Conservation (phyloP, 179 eudicot species). For the Drosera spatulata region DNA sequence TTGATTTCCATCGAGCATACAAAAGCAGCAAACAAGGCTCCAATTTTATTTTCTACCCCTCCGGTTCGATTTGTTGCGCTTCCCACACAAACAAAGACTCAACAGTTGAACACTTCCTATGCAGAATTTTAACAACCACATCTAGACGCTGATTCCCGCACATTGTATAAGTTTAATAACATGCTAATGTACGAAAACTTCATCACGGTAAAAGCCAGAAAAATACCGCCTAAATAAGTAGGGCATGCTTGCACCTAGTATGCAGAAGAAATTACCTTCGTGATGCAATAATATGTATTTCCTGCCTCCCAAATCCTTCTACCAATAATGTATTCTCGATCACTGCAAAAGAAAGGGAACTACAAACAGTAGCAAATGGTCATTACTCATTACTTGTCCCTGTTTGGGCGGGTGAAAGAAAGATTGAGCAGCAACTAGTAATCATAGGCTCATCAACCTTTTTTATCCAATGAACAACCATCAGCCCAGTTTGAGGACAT, state of each 20-base stretch:
- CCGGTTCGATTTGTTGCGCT: too few species aligned
- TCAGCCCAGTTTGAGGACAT: slow-evolving; percentile 55
- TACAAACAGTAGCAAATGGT: slow-evolving; percentile 16
- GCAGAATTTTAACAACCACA: too few species aligned
- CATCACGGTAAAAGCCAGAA: too few species aligned
- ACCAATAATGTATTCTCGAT: slow-evolving; percentile 88
- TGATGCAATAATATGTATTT: slow-evolving; percentile 65
- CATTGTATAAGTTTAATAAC: too few species aligned
- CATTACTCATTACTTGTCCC: neutral
- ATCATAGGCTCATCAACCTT: slow-evolving; percentile 37
- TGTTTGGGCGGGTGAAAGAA: neutral
- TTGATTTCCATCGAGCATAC: too few species aligned
- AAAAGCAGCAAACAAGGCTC: too few species aligned
- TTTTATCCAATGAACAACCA: slow-evolving; percentile 85
- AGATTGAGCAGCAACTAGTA: neutral
- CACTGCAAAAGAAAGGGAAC: slow-evolving; percentile 99
- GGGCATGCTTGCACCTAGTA: neutral
- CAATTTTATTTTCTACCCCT: too few species aligned
- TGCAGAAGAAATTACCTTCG: slow-evolving; percentile 47
- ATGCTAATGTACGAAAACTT: too few species aligned
- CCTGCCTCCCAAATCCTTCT: slow-evolving; percentile 95
- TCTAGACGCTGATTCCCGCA: too few species aligned
- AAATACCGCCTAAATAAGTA: neutral
- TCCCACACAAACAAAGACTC: too few species aligned
- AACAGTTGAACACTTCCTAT: too few species aligned